Evolutionary conservation across 2,329 filamentous ascomycete species (phyloP).

Genomic region (Penicillium sp.): DNA sequence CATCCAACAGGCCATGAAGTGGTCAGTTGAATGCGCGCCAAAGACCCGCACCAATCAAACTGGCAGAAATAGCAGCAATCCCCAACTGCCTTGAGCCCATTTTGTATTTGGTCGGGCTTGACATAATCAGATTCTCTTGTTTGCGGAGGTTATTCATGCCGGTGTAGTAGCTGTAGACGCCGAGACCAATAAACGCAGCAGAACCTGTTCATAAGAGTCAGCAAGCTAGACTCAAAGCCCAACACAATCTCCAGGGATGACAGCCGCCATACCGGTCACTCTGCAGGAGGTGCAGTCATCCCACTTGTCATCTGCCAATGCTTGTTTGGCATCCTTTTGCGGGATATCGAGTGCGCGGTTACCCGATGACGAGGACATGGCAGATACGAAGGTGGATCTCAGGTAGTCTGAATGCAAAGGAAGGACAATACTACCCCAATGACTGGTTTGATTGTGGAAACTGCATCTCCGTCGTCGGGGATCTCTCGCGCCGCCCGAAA

Average conservation of each 20-base stretch:
- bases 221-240: no score
- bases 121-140: conserved; percentile 60
- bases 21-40: conserved; percentile 62
- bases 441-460: no score
- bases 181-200: conserved; percentile 70
- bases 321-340: conserved; percentile 60
- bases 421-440: no score
- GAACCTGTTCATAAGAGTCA: conserved; percentile 55
- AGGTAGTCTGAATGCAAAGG: no score
- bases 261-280: conserved; percentile 60
- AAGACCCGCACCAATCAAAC: conserved; percentile 66
- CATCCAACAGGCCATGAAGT: no score
- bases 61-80: conserved; percentile 65
- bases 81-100: conserved; percentile 67
- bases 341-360: conserved; percentile 53
- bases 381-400: not conserved
- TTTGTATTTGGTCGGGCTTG: conserved; percentile 68
- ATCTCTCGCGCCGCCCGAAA: conserved; percentile 13
- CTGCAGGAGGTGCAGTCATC: conserved; percentile 70
- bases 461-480: no score
- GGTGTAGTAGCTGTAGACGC: conserved; percentile 72
- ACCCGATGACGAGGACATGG: conserved; percentile 45
- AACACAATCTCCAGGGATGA: no score
- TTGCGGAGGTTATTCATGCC: conserved; percentile 68
- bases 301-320: conserved; percentile 43